Evolutionary conservation across 176 grass and related monocot genomes (phyloP).

Genomic region (Ampelocalamus luodianensis): DNA sequence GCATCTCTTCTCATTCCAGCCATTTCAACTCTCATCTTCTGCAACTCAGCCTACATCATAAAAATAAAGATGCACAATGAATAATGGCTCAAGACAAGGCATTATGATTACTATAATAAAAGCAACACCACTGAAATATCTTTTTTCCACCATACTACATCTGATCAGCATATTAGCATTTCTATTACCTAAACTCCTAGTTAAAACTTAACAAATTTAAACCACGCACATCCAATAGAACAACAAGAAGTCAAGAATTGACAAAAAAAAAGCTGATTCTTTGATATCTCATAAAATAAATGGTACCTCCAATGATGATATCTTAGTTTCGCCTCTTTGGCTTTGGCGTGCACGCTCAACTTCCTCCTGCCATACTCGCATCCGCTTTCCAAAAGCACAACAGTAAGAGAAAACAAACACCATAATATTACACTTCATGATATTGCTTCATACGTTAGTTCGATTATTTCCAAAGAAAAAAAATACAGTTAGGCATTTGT

Average conservation of each 20-base stretch:
- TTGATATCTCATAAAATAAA: conserved; percentile 43
- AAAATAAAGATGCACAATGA: conserved; percentile 1
- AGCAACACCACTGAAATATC: conserved; percentile 3
- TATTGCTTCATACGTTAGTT: conserved; percentile 2
- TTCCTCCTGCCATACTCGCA: conserved; percentile 98
- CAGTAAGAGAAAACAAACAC: conserved; percentile 45
- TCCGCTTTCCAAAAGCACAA: conserved; percentile 56
- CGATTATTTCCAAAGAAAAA: conserved; percentile 14
- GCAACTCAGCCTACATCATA: conserved; percentile 81
- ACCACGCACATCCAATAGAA: conserved; percentile 1
- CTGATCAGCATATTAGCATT: no score
- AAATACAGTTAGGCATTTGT: background rate
- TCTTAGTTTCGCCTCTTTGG: conserved; percentile 93
- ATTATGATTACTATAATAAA: conserved; percentile 26
- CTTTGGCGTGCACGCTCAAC: conserved; percentile 88
- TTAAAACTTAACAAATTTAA: no score
- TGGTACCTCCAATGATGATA: conserved; percentile 78
- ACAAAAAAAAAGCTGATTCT: conserved; percentile 5
- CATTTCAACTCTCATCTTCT: conserved; percentile 99
- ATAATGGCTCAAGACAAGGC: conserved; percentile 39
- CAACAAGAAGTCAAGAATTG: background rate
- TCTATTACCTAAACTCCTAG: no score
- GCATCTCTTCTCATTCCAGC: conserved; percentile 98
- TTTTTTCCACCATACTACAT: conserved; percentile 21
- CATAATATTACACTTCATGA: conserved; percentile 3